Percentiles rank a stretch among this genome's conserved stretches.
Evolutionary conservation across 805 yeast species (phyloP).

Genomic region (Schwanniomyces vanrijiae): DNA sequence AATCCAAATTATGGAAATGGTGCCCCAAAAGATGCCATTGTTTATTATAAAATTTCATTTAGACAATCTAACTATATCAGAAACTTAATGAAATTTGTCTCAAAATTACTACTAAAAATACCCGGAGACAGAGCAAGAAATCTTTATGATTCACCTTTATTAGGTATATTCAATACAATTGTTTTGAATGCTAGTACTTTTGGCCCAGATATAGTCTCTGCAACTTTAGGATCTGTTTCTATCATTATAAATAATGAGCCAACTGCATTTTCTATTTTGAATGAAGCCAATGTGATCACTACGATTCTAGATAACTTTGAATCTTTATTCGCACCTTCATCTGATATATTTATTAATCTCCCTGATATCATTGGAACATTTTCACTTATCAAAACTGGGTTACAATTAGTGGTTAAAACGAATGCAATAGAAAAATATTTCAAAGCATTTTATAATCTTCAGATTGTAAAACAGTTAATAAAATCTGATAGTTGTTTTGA

Average conservation of each 20-base stretch:
- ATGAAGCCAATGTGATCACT: constrained; percentile 74
- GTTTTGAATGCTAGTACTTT: constrained; percentile 56
- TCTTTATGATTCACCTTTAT: constrained; percentile 80
- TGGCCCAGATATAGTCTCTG: constrained; percentile 64
- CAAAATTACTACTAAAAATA: constrained; percentile 65
- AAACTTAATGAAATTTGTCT: constrained; percentile 60
- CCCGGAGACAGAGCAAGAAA: constrained; percentile 84
- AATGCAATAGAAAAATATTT: constrained; percentile 45
- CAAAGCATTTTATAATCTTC: constrained; percentile 47
- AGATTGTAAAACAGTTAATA: constrained; percentile 54
- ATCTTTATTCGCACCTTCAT: constrained; percentile 54
- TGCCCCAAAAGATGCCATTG: constrained; percentile 51
- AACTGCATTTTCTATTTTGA: constrained; percentile 74
- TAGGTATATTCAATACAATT: constrained; percentile 59
- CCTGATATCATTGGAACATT: constrained; percentile 83
- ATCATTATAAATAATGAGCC: constrained; percentile 87
- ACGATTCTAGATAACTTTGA: constrained; percentile 59
- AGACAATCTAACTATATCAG: constrained; percentile 53
- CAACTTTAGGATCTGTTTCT: constrained; percentile 62
- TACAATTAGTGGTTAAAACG: constrained; percentile 50
- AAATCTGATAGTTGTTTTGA: constrained; percentile 48
- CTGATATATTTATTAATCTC: constrained; percentile 57
- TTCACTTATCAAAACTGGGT: constrained; percentile 73
- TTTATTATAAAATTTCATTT: constrained; percentile 53
- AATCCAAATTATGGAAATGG: constrained; percentile 60